A percentile compares a stretch with the other conserved stretches of the same genome.
Evolutionary conservation across 176 grass and related monocot species (phyloP).

Genomic region (Dendrocalamus sinicus): DNA sequence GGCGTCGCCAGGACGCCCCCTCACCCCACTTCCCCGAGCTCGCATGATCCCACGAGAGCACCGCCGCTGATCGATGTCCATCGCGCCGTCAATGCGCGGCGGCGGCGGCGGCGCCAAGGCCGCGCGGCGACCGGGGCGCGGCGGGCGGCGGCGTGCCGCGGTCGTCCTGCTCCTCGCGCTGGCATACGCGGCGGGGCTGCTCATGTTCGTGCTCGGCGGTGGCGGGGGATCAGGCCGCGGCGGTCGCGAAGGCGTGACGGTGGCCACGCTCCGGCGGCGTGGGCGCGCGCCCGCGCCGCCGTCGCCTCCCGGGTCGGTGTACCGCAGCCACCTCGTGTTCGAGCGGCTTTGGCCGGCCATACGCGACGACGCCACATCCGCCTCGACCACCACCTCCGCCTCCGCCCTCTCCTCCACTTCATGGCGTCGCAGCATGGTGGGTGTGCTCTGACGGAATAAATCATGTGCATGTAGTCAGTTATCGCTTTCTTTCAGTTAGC

Average conservation of each 20-base stretch:
- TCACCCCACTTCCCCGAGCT: not conserved
- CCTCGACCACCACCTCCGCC: not conserved
- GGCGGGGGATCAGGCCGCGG: slow-evolving; percentile 8
- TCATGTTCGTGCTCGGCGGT: slow-evolving; percentile 55
- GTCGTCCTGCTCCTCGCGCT: slow-evolving; percentile 63
- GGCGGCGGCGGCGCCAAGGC: slow-evolving; percentile 18
- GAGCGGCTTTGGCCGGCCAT: slow-evolving; percentile 79
- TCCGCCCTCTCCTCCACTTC: slow-evolving; percentile 23
- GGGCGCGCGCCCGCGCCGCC: not conserved
- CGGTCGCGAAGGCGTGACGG: slow-evolving; percentile 44
- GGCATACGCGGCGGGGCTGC: slow-evolving; percentile 56
- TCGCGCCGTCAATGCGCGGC: slow-evolving; percentile 24
- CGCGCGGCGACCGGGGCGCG: slow-evolving; percentile 29
- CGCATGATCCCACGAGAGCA: slow-evolving; percentile 36
- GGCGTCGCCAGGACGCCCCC: not conserved
- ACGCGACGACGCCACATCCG: slow-evolving; percentile 45
- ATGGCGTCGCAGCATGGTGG: slow-evolving; percentile 57
- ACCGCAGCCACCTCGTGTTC: slow-evolving; percentile 82
- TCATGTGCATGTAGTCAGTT: no score
- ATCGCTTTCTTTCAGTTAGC: no score
- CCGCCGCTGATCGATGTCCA: slow-evolving; percentile 19
- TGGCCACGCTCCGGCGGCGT: slow-evolving; percentile 38
- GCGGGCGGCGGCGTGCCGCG: slow-evolving; percentile 44
- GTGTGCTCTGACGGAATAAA: no score
- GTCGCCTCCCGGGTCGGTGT: slow-evolving; percentile 62